Evolutionary conservation across 148 eudicot genomes (phyloP), one percentile per base, ranked within the genome.

Genomic region (Rhododendron kiyosumense): DNA sequence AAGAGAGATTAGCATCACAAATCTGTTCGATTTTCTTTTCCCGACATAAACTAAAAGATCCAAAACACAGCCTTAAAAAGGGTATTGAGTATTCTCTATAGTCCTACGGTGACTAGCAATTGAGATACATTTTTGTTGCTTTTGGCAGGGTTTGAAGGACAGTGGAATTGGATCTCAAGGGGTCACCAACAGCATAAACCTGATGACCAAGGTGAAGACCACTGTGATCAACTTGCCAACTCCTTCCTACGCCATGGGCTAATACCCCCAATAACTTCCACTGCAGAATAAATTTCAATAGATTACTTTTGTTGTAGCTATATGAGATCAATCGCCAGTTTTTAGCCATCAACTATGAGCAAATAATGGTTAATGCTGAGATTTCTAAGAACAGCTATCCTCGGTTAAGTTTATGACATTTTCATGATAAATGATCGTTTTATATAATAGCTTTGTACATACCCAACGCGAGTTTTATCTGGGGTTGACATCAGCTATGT

Each of bases 131-230:
- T 26, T 79, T 48, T 13, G 2, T 34, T 52, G 83, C 65, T 52
- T 5, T 74, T 88, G 74, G 79, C 93, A 97, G 99, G 99, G 98
- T 45, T 85, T 97, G 69, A 97, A 95, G 92, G 99, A 97, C 91
- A 97, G 99, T 79, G 99, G 99, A 79, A 94, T 97, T 48, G 98
- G 99, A 28, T 97, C 99, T 3, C 99, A 97, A 84, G 99, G 99
- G 28, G 89, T 95, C 85, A 94, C 98, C 48, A 97, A 97, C 91
- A 97, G 99, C 88, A 97, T 97, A 76, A 95, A 90, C 85, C 93
- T 97, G 98, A 97, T 97, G 99, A 93, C 94, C 78, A 97, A 97
- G 89, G 88, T 93, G 34, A 97, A 97, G 95, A 97, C 91, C 92
- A 97, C 99, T 73, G 99, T 97, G 36, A 97, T 97, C 89, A 97